Conservation (phyloP, 306 rosid species). For the Dryas drummondii region DNA sequence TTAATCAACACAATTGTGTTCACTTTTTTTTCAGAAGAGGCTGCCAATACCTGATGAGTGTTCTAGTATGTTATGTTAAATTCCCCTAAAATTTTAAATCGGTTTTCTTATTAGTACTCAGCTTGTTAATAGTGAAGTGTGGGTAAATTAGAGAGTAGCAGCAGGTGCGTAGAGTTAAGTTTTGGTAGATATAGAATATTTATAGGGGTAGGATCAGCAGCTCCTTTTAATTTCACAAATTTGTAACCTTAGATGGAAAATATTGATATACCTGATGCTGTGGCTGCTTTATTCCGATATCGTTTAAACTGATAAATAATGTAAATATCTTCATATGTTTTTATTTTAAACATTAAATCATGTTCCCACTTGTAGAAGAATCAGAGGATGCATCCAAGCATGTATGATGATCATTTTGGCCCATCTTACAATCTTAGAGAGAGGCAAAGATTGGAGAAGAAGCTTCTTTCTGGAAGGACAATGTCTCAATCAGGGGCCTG, state of each 20-base stretch:
- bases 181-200: not conserved
- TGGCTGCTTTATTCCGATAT: conserved; percentile 6
- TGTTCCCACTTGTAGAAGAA: conserved; percentile 44
- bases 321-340: not conserved
- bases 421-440: conserved; percentile 64
- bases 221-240: not conserved
- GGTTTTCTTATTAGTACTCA: not conserved
- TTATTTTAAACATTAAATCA: conserved; percentile 24
- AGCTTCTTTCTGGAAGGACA: conserved; percentile 27
- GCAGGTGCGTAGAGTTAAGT: not conserved
- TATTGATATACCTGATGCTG: not conserved
- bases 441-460: conserved; percentile 40
- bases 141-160: not conserved
- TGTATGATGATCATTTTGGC: conserved; percentile 57
- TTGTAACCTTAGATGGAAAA: not conserved
- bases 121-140: not conserved
- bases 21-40: not conserved
- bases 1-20: not conserved
- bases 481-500: conserved; percentile 26
- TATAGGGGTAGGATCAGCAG: not conserved
- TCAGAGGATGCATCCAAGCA: conserved; percentile 70
- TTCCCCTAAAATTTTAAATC: not conserved
- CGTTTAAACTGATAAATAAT: conserved; percentile 1
- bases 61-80: not conserved
- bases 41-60: not conserved